These are phyloP conservation scores for Eimeria acervulina DNA, from an alignment of 169 alveolate genomes.

Conservation along the genomic window DNA sequence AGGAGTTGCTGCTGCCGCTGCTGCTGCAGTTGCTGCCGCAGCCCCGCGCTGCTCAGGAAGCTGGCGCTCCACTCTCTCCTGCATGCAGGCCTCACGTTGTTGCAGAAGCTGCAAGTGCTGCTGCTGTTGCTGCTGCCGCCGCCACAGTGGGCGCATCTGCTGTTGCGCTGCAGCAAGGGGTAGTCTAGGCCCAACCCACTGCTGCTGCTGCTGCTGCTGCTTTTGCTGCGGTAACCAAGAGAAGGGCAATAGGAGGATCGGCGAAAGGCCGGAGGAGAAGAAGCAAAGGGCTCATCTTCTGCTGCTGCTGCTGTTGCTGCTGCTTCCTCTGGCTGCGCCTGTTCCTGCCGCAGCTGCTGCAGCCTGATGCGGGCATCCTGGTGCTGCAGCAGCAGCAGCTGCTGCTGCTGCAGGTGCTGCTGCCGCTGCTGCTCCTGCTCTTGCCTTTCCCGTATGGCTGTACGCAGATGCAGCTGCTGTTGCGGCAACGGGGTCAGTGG, in stretches of 20 bases:
- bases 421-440: conserved; percentile 71
- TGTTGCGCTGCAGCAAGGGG: neutral
- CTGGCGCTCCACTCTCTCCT: conserved; percentile 37
- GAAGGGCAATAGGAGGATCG: conserved; percentile 20
- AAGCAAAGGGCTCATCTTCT: neutral
- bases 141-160: neutral
- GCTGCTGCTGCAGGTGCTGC: conserved; percentile 65
- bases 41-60: neutral
- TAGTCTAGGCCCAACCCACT: neutral
- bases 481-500: conserved; percentile 44
- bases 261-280: neutral
- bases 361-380: conserved; percentile 43
- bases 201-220: conserved; percentile 66
- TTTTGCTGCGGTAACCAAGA: conserved; percentile 40
- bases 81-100: neutral
- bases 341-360: conserved; percentile 53
- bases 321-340: neutral
- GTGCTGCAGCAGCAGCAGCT: conserved; percentile 73
- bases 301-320: neutral
- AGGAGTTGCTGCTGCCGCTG: conserved; percentile 11
- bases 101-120: neutral
- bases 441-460: conserved; percentile 37
- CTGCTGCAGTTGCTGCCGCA: conserved; percentile 10
- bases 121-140: neutral
- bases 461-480: conserved; percentile 1